These are phyloP conservation scores for Angomonas deanei DNA, from an alignment of 208 protist genomes.

Conservation along the genomic window DNA sequence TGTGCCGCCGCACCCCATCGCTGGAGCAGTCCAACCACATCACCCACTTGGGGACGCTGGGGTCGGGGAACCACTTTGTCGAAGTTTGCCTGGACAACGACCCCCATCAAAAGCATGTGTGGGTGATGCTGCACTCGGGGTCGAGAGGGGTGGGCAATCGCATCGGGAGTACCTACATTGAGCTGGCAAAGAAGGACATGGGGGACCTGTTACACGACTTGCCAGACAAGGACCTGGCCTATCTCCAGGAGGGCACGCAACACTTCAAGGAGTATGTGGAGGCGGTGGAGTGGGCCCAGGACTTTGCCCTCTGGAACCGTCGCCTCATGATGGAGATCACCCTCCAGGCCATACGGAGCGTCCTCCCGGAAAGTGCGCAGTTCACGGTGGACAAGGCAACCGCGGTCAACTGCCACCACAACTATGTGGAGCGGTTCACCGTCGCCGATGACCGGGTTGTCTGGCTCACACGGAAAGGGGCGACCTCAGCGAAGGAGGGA, in stretches of 20 bases:
- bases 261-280: conserved; percentile 83
- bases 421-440: conserved; percentile 70
- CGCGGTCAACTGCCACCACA: conserved; percentile 90
- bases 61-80: conserved; percentile 89
- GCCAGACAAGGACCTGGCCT: conserved; percentile 67
- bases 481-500: conserved; percentile 62
- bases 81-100: conserved; percentile 83
- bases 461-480: conserved; percentile 87
- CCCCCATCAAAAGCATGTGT: conserved; percentile 32
- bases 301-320: conserved; percentile 72
- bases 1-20: conserved; percentile 36
- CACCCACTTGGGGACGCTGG: conserved; percentile 84
- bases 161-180: conserved; percentile 81
- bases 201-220: conserved; percentile 34
- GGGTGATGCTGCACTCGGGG: conserved; percentile 90
- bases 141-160: conserved; percentile 86
- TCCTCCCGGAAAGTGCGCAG: conserved; percentile 18
- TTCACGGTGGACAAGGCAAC: conserved; percentile 5
- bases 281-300: conserved; percentile 81
- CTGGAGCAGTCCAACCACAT: conserved; percentile 70
- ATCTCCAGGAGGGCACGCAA: conserved; percentile 66
- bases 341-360: conserved; percentile 42
- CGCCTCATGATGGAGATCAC: conserved; percentile 78
- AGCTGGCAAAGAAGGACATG: conserved; percentile 81
- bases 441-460: conserved; percentile 28